Conservation (phyloP, 2,329 filamentous ascomycete genomes). For the Alternaria angustiovoidea region DNA sequence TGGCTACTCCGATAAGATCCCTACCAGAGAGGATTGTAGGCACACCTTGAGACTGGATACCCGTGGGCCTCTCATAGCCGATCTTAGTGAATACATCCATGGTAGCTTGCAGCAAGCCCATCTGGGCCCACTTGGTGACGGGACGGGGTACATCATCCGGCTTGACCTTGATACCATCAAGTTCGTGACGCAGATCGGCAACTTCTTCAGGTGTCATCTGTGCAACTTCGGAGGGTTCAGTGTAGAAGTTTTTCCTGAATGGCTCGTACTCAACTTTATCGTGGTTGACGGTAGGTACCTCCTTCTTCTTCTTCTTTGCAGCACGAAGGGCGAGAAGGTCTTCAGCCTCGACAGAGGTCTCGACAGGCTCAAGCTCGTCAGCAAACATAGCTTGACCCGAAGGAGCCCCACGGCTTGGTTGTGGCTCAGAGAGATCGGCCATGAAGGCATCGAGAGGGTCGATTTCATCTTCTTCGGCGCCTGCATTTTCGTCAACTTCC, state of each 20-base stretch:
- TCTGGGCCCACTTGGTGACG: conserved; percentile 96
- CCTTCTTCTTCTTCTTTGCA: conserved; percentile 87
- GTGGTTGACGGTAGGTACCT: conserved; percentile 88
- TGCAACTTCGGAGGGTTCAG: conserved; percentile 83
- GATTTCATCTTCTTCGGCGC: conserved; percentile 72
- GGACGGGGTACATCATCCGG: conserved; percentile 85
- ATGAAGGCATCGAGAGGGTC: conserved; percentile 98
- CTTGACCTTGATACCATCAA: conserved; percentile 91
- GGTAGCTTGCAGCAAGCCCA: conserved; percentile 85
- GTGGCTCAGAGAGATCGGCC: conserved; percentile 65
- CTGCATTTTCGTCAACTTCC: conserved; percentile 61
- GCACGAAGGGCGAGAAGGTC: conserved; percentile 61
- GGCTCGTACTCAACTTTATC: conserved; percentile 83
- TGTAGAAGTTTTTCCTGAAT: conserved; percentile 94
- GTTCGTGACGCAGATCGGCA: conserved; percentile 79
- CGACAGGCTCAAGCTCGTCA: conserved; percentile 76
- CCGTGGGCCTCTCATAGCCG: conserved; percentile 86
- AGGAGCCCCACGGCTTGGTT: conserved; percentile 59
- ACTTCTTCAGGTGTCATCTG: conserved; percentile 87
- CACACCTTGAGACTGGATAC: conserved; percentile 94
- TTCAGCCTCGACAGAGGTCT: conserved; percentile 70
- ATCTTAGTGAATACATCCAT: conserved; percentile 83
- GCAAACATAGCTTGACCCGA: conserved; percentile 88
- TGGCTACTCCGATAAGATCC: conserved; percentile 95
- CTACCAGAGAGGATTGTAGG: conserved; percentile 95